These are phyloP conservation scores for Monosporascus cannonballus DNA, from an alignment of 2,329 filamentous ascomycete genomes.

Conservation along the genomic window DNA sequence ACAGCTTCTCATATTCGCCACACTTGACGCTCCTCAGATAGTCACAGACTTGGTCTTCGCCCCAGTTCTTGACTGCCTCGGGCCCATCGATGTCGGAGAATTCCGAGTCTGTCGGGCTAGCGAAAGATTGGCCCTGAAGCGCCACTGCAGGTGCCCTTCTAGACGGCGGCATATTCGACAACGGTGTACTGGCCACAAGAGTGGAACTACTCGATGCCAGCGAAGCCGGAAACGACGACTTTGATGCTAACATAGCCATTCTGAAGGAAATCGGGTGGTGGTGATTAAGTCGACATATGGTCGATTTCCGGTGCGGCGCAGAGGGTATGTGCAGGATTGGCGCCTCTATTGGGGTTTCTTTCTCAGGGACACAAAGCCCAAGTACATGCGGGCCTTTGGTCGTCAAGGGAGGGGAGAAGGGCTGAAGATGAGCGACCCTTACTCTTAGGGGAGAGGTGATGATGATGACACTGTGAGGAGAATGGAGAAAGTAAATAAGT, in stretches of 20 bases:
- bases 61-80: constrained; percentile 77
- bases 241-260: constrained; percentile 77
- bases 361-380: neutral
- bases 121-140: constrained; percentile 51
- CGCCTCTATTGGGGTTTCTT: constrained; percentile 3
- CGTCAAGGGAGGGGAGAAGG: neutral
- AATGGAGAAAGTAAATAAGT: neutral
- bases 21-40: constrained; percentile 91
- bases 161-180: constrained; percentile 43
- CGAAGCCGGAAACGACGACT: constrained; percentile 60
- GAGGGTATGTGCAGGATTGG: constrained; percentile 1
- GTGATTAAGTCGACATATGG: constrained; percentile 15
- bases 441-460: neutral
- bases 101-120: constrained; percentile 85
- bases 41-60: constrained; percentile 84
- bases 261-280: constrained; percentile 10
- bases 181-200: constrained; percentile 40
- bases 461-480: neutral
- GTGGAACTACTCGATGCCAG: constrained; percentile 40
- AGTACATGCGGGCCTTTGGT: neutral
- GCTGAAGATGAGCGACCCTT: neutral
- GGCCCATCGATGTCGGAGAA: constrained; percentile 79
- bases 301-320: constrained; percentile 1
- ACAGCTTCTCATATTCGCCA: constrained; percentile 85
- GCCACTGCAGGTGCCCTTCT: constrained; percentile 46